phyloP scores from a whole-genome alignment of 371 early-diverging fungal species.

The Mortierella sp. region DNA sequence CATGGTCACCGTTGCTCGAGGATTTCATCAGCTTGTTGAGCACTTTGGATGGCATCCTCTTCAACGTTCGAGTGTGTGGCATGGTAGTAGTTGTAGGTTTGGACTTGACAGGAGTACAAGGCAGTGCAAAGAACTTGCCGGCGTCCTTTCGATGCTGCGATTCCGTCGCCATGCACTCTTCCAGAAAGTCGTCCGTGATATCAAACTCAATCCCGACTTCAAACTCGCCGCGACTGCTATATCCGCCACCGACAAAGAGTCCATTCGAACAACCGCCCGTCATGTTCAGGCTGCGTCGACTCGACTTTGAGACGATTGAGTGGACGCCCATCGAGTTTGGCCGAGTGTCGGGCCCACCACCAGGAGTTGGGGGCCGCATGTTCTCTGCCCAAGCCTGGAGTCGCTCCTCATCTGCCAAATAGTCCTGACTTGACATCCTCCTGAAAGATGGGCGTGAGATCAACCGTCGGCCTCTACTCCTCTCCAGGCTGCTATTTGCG shows the following conservation, averaged over 20 bases:
- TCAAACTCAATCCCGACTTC: constrained; percentile 55
- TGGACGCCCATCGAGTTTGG: constrained; percentile 27
- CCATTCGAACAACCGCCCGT: constrained; percentile 23
- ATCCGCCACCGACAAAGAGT: constrained; percentile 30
- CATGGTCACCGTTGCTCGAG: constrained; percentile 3
- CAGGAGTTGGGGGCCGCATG: neutral
- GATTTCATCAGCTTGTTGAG: constrained; percentile 21
- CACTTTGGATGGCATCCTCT: constrained; percentile 17
- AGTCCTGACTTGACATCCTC: constrained; percentile 24
- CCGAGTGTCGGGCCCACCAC: constrained; percentile 19
- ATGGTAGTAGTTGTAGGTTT: neutral
- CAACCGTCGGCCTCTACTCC: constrained; percentile 8
- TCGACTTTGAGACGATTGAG: constrained; percentile 40
- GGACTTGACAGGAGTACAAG: constrained; percentile 23
- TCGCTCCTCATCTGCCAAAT: constrained; percentile 27
- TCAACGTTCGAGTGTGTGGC: neutral
- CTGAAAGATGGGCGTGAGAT: constrained; percentile 28
- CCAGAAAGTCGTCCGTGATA: constrained; percentile 46
- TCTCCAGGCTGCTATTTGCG: constrained; percentile 11
- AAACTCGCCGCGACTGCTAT: constrained; percentile 52
- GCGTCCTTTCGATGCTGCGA: constrained; percentile 51
- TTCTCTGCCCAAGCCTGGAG: constrained; percentile 31
- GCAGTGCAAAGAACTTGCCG: constrained; percentile 52
- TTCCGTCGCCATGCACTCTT: constrained; percentile 47
- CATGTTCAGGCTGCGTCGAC: constrained; percentile 44